Base-by-base conservation (phyloP, 805 yeast species). In the Hanseniaspora vineae region DNA sequence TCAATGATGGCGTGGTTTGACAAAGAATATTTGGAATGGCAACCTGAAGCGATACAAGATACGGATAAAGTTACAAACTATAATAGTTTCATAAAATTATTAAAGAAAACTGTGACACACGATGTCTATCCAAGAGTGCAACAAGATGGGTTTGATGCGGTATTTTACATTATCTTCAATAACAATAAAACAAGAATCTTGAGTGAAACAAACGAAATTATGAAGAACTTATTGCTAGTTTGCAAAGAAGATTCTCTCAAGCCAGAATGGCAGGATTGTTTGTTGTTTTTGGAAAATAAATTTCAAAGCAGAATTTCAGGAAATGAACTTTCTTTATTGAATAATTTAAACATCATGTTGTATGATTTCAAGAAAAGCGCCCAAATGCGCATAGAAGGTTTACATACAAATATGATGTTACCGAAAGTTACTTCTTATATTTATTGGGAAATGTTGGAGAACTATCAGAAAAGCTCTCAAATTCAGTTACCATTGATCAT, bases 261-360 rank as follows among this genome's bases (percentile, higher is more conserved):
- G 8, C 29, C 29, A 23, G 29, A 58, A 20, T 62, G 66, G 66
- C 43, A 46, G 1, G 49, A 47, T 31, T 59, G 60, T 43, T 44
- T 59, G 23, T 51, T 51, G 39, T 39, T 55, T 17, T 42, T 61
- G 31, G 48, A 52, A 42, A 49, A 50, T 5, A 58, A 55, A 46
- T 50, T 55, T n/a, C 44, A 44, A 18, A 42, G 44, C 20, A 50
- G 49, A n/a, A 39, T 35, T 2, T 29, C 23, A 3, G 19, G 12
- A 39, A 15, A 39, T 39, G 23, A 39, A 17, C 42, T 40, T 12
- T 43, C 49, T 10, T 40, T 44, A 14, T 42, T 59, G 54, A 75
- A 73, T 45, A 76, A 77, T 20, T 68, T 88, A 46, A 94, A 85
- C 56, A 86, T 90, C 9, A 92, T 92, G 97, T 69, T 88, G 15